Conservation (phyloP, 148 eudicot genomes). For the Gaultheria prostrata region DNA sequence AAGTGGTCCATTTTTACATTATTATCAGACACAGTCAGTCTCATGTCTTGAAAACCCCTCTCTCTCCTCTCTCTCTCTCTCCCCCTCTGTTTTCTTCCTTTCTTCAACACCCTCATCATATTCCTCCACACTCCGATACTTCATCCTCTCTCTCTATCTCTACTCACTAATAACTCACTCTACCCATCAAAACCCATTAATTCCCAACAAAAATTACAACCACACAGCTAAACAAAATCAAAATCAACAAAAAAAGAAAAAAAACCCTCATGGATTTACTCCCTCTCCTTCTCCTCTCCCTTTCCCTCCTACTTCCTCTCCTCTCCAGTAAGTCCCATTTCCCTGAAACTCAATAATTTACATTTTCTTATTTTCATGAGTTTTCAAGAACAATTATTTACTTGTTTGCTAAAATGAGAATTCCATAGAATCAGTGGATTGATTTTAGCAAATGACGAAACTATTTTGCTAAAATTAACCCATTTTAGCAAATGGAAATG, state of each 20-base stretch:
- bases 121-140: neutral
- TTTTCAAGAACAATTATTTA: no score
- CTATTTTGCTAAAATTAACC: no score
- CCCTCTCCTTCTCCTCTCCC: slow-evolving; percentile 6
- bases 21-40: no score
- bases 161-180: neutral
- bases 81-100: neutral
- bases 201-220: neutral
- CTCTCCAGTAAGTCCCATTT: slow-evolving; percentile 33
- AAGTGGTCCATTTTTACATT: no score
- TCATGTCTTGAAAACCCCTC: neutral
- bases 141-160: neutral
- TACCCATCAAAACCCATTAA: neutral
- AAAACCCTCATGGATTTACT: slow-evolving; percentile 9
- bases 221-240: no score
- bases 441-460: no score
- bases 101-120: neutral
- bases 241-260: neutral
- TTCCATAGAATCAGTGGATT: no score
- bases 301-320: slow-evolving; percentile 27
- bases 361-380: no score
- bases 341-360: neutral
- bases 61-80: neutral
- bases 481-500: no score
- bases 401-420: no score